These are phyloP conservation scores for Kwoniella shivajii DNA, from an alignment of 1,284 basidiomycete genomes.

Conservation along the genomic window DNA sequence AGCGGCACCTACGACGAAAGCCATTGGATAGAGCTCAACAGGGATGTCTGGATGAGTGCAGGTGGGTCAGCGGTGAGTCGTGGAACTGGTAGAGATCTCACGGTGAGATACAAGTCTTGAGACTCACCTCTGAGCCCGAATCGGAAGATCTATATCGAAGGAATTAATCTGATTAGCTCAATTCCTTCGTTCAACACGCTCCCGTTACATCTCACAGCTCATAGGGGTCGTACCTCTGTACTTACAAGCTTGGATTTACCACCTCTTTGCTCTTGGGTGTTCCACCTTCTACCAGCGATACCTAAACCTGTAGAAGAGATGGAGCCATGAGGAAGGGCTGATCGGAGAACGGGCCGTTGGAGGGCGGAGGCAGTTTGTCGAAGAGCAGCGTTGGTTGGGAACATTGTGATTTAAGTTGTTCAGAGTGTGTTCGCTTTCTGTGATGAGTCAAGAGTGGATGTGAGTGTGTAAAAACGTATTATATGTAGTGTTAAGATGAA, in stretches of 20 bases:
- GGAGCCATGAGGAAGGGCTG: slow-evolving; percentile 8
- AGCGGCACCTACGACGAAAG: slow-evolving; percentile 47
- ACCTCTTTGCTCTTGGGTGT: slow-evolving; percentile 33
- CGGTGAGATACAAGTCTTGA: not conserved
- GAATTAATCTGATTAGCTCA: not conserved
- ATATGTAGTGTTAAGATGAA: not conserved
- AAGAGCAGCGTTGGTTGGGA: slow-evolving; percentile 23
- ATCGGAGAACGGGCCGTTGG: slow-evolving; percentile 9
- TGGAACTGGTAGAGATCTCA: too few species aligned
- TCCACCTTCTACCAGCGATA: slow-evolving; percentile 35
- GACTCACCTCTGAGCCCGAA: slow-evolving; percentile 42
- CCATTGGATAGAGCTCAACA: slow-evolving; percentile 54
- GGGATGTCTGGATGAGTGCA: slow-evolving; percentile 43
- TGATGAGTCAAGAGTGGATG: too few species aligned
- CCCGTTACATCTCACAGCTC: too few species aligned
- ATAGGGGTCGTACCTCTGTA: too few species aligned
- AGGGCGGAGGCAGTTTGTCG: slow-evolving; percentile 16
- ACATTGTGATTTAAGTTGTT: slow-evolving; percentile 16
- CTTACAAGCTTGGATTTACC: slow-evolving; percentile 51
- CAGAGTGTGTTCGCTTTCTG: too few species aligned
- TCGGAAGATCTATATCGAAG: slow-evolving; percentile 48
- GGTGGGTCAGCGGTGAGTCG: too few species aligned
- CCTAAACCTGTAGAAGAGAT: slow-evolving; percentile 19
- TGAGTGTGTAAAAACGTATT: not conserved
- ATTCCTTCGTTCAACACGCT: not conserved